phyloP scores from a whole-genome alignment of 257 asterid species.

The Ilex asprella region DNA sequence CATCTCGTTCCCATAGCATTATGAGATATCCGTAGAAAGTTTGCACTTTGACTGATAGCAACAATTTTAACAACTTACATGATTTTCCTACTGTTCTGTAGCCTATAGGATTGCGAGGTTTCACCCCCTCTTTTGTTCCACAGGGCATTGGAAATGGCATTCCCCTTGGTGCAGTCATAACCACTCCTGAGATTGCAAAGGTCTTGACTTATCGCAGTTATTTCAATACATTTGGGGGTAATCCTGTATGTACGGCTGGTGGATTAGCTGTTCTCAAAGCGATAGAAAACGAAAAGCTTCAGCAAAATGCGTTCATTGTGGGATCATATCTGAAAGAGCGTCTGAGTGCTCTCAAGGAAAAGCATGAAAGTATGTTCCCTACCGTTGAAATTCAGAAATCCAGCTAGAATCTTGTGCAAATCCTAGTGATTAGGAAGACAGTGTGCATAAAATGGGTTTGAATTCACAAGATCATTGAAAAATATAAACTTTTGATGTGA shows the following conservation, averaged over 20 bases:
- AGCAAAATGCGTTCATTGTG: conserved; percentile 58
- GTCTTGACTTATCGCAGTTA: conserved; percentile 55
- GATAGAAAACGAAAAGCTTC: conserved; percentile 80
- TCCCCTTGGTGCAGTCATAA: conserved; percentile 91
- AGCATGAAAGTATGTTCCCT: conserved; percentile 53
- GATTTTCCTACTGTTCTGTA: too few species aligned
- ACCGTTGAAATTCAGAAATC: background rate
- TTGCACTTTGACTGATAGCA: too few species aligned
- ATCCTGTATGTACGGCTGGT: conserved; percentile 87
- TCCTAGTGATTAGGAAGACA: background rate
- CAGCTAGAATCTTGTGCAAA: background rate
- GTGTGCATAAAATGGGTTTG: background rate
- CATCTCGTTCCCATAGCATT: too few species aligned
- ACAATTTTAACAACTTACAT: too few species aligned
- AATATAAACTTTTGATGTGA: too few species aligned
- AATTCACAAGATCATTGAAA: too few species aligned
- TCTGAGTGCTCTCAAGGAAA: conserved; percentile 52
- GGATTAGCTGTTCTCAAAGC: conserved; percentile 88
- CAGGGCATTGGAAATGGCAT: conserved; percentile 97
- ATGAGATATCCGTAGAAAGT: too few species aligned
- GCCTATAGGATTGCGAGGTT: too few species aligned
- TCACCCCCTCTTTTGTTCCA: background rate
- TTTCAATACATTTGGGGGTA: conserved; percentile 94
- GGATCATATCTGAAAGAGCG: conserved; percentile 77
- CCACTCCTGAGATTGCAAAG: conserved; percentile 78